Conservation (phyloP, 1,284 basidiomycete genomes). For the Ganoderma sinense region DNA sequence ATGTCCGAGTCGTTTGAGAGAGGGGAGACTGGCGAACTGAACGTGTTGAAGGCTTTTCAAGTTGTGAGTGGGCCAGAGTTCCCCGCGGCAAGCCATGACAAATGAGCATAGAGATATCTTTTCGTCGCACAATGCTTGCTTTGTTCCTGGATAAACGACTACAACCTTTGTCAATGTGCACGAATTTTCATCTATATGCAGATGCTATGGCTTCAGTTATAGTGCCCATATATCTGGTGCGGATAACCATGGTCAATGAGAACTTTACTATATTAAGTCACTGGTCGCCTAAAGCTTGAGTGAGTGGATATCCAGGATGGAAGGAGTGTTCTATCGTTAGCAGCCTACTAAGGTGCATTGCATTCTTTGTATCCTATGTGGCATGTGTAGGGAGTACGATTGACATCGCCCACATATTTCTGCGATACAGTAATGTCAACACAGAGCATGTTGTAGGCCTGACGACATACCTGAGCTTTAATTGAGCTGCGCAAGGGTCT, state of each 20-base stretch:
- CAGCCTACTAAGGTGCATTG: too few relatives aligned
- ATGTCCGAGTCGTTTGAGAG: too few relatives aligned
- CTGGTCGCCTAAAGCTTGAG: too few relatives aligned
- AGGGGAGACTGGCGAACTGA: background rate
- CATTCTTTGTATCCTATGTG: too few relatives aligned
- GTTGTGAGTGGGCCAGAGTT: background rate
- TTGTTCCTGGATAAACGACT: background rate
- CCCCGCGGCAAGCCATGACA: background rate
- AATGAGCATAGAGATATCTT: background rate
- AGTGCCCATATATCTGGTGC: background rate
- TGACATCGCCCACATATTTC: background rate
- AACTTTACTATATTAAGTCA: background rate
- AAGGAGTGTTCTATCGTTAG: too few relatives aligned
- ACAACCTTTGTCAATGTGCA: background rate
- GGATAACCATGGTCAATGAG: background rate
- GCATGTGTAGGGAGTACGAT: too few relatives aligned
- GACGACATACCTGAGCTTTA: background rate
- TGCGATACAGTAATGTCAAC: background rate
- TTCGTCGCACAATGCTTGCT: background rate
- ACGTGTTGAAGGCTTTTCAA: background rate
- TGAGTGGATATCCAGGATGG: too few relatives aligned
- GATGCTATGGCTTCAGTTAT: background rate
- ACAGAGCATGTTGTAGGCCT: background rate
- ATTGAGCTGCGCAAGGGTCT: background rate
- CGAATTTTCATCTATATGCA: background rate